phyloP scores from a whole-genome alignment of 805 yeast species.

The Zygosaccharomyces siamensis region DNA sequence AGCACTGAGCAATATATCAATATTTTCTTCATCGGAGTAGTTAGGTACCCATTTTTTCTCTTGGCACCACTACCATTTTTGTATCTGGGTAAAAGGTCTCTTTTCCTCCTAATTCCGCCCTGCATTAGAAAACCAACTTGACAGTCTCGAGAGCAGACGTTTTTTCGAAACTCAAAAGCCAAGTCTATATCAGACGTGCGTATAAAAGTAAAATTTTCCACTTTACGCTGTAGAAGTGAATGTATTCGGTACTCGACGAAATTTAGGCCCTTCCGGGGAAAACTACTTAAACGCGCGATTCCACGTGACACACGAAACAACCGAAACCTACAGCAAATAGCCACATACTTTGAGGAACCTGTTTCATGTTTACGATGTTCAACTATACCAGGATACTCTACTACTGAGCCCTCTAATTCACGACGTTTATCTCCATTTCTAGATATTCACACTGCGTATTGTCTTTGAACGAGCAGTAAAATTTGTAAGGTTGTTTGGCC shows the following conservation, averaged over 20 bases:
- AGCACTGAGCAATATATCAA: conserved; percentile 38
- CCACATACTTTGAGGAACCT: too few relatives aligned
- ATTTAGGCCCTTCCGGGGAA: neutral
- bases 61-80: conserved; percentile 23
- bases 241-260: too few relatives aligned
- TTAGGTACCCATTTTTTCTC: conserved; percentile 30
- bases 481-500: conserved; percentile 31
- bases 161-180: neutral
- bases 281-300: neutral
- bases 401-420: too few relatives aligned
- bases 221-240: too few relatives aligned
- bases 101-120: conserved; percentile 34
- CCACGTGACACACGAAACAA: neutral
- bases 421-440: too few relatives aligned
- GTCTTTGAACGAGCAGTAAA: neutral
- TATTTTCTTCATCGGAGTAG: conserved; percentile 47
- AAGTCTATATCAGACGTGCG: neutral
- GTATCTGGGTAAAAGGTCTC: conserved; percentile 41
- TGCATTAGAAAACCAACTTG: conserved; percentile 20
- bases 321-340: too few relatives aligned
- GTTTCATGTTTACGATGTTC: too few relatives aligned
- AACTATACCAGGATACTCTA: too few relatives aligned
- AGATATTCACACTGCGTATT: too few relatives aligned
- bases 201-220: too few relatives aligned
- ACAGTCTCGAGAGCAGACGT: neutral